These are phyloP conservation scores for Aspergillus neoniger DNA, from an alignment of 2,329 filamentous ascomycete genomes.

Conservation along the genomic window DNA sequence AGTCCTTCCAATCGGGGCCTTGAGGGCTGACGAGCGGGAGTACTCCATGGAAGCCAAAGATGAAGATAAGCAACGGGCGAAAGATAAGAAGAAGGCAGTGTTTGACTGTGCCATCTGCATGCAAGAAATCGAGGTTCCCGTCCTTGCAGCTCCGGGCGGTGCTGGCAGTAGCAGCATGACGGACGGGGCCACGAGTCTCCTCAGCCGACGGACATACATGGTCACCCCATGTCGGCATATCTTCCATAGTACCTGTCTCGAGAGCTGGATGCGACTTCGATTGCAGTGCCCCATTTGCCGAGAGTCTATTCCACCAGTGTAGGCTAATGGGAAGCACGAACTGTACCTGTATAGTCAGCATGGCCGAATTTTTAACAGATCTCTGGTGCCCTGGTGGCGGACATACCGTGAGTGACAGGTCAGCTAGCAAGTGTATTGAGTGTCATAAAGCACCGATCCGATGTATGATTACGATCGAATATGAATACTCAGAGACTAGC, in stretches of 20 bases:
- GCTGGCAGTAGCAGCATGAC: conserved; percentile 49
- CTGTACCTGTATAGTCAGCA: too few species aligned
- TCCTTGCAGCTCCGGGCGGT: conserved; percentile 59
- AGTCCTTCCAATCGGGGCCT: conserved; percentile 71
- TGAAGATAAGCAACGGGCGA: conserved; percentile 43
- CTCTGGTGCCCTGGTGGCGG: too few species aligned
- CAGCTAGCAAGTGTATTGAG: too few species aligned
- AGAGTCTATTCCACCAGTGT: conserved; percentile 83
- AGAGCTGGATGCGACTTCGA: conserved; percentile 93
- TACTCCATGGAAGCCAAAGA: conserved; percentile 39
- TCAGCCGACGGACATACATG: conserved; percentile 87
- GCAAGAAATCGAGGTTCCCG: conserved; percentile 84
- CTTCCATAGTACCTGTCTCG: conserved; percentile 87
- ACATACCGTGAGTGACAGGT: too few species aligned
- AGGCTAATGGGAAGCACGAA: conserved; percentile 20
- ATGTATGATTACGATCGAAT: too few species aligned
- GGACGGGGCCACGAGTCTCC: conserved; percentile 60
- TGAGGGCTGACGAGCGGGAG: conserved; percentile 53
- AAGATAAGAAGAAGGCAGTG: conserved; percentile 57
- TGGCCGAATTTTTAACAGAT: too few species aligned
- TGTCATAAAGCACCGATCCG: too few species aligned
- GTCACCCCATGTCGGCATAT: conserved; percentile 95
- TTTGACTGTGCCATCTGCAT: conserved; percentile 97
- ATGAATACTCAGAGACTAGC: too few species aligned
- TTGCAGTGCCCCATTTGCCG: conserved; percentile 94